Evolutionary conservation across 768 basidiomycete species (phyloP).

Genomic region (Cytidiella melzeri): DNA sequence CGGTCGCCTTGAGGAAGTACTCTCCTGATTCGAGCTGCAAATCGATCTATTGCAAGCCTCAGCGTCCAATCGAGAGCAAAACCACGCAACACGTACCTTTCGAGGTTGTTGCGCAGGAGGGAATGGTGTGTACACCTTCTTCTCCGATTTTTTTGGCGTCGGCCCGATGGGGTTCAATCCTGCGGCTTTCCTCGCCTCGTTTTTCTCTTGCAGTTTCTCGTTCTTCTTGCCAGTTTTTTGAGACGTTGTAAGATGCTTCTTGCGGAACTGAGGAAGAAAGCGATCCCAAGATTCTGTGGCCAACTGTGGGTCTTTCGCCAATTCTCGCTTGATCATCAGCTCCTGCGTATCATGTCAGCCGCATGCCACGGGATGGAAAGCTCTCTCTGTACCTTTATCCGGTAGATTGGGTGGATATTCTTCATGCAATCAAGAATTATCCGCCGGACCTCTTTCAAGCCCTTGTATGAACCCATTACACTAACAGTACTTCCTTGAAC

Average conservation of each 20-base stretch:
- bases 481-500: slow-evolving; percentile 98
- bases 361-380: background rate
- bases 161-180: slow-evolving; percentile 42
- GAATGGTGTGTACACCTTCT: slow-evolving; percentile 98
- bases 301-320: slow-evolving; percentile 96
- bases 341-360: slow-evolving; percentile 50
- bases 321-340: slow-evolving; percentile 95
- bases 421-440: slow-evolving; percentile 99
- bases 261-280: slow-evolving; percentile 94
- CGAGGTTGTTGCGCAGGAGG: slow-evolving; percentile 91
- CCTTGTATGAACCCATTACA: slow-evolving; percentile 95
- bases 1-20: slow-evolving; percentile 91
- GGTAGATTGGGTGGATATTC: slow-evolving; percentile 98
- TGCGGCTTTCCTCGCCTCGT: slow-evolving; percentile 60
- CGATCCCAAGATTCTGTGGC: slow-evolving; percentile 94
- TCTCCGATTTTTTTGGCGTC: slow-evolving; percentile 46
- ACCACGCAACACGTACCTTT: slow-evolving; percentile 50
- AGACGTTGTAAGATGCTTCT: slow-evolving; percentile 85
- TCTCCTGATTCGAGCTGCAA: slow-evolving; percentile 94
- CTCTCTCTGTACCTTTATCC: slow-evolving; percentile 75
- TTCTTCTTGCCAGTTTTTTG: slow-evolving; percentile 94
- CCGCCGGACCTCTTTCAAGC: slow-evolving; percentile 90
- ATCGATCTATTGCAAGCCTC: slow-evolving; percentile 63
- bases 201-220: slow-evolving; percentile 53
- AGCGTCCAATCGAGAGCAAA: background rate